Base-by-base conservation (phyloP, 768 basidiomycete genomes). In the Auriscalpium microsporum region DNA sequence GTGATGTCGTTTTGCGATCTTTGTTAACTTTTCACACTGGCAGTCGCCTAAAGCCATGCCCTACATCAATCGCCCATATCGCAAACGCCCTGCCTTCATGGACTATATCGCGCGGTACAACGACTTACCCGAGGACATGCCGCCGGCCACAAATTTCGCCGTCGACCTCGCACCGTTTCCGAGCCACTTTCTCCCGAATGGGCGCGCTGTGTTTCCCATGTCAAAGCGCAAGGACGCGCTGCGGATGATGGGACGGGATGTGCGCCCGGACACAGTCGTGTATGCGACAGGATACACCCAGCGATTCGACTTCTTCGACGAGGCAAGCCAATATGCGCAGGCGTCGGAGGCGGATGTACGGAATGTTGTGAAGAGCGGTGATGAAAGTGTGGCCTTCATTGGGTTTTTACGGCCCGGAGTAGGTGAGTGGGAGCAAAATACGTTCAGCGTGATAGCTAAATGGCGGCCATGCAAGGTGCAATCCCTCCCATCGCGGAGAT, bases 141-240 rank as follows among this genome's bases (percentile, higher is more conserved):
- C 75, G 3, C 75, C 76, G 10, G 66, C 70, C 19, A 77, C 76
- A 0, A 59, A 73, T 54, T 72, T 75, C 50, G 63, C 67, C 2
- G 72, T 82, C 48, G 76, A 84, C 49, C 71, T 83, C 23, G 79
- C 81, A 8, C 81, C 82, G 2, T 83, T 80, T 64, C 82, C 82
- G 0, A 67, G 65, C 8, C 64, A 68, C 19, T 76, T 84, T 56
- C 67, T 70, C 34, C 57, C 66, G 1, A 54, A 65, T 36, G 82
- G 81, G 0, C 66, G 63, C 13, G 78, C 76, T 4, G 65, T 79
- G 11, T 83, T 82, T 58, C 73, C 76, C 50, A 28, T 64, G 10
- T 67, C 66, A 62, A 67, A 69, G 58, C 63, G 71, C 21, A 80
- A 78, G 64, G 78, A 73, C 64, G 68, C 73, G 21, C 58, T 69